phyloP scores from a whole-genome alignment of 2,329 filamentous ascomycete genomes.

The Phoma sp. region DNA sequence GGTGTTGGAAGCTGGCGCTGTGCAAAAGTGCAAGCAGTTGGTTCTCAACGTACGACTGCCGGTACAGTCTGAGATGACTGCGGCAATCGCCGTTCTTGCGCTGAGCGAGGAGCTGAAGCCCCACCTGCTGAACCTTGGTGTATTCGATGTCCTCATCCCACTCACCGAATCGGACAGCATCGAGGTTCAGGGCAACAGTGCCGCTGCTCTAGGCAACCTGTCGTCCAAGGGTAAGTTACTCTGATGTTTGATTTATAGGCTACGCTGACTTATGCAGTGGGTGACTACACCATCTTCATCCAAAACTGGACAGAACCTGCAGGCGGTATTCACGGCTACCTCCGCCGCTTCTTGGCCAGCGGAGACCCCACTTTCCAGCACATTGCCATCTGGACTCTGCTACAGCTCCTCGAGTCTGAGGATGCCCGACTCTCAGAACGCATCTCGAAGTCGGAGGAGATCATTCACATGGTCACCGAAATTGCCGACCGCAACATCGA shows the following conservation, averaged over 20 bases:
- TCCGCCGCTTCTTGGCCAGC: constrained; percentile 89
- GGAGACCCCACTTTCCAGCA: constrained; percentile 98
- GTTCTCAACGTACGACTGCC: constrained; percentile 91
- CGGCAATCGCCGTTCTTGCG: constrained; percentile 95
- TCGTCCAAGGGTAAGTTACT: constrained; percentile 84
- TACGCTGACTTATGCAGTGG: constrained; percentile 66
- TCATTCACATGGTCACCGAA: constrained; percentile 88
- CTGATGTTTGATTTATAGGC: not conserved
- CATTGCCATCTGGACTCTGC: constrained; percentile 96
- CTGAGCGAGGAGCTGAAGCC: constrained; percentile 95
- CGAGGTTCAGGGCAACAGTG: constrained; percentile 97
- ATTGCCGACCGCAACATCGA: constrained; percentile 92
- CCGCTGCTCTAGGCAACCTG: constrained; percentile 91
- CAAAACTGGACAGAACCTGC: constrained; percentile 92
- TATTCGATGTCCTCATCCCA: constrained; percentile 95
- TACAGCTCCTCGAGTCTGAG: constrained; percentile 94
- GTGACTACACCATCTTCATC: constrained; percentile 95
- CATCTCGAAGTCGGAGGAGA: constrained; percentile 88
- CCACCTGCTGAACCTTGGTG: constrained; percentile 86
- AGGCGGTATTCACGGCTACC: constrained; percentile 93
- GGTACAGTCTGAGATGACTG: constrained; percentile 99
- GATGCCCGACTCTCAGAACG: constrained; percentile 87
- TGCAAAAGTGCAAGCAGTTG: constrained; percentile 98
- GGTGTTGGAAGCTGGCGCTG: constrained; percentile 94
- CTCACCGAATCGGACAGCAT: constrained; percentile 95